These are phyloP conservation scores for Triglochin maritima DNA, from an alignment of 106 monocot species.

Conservation along the genomic window DNA sequence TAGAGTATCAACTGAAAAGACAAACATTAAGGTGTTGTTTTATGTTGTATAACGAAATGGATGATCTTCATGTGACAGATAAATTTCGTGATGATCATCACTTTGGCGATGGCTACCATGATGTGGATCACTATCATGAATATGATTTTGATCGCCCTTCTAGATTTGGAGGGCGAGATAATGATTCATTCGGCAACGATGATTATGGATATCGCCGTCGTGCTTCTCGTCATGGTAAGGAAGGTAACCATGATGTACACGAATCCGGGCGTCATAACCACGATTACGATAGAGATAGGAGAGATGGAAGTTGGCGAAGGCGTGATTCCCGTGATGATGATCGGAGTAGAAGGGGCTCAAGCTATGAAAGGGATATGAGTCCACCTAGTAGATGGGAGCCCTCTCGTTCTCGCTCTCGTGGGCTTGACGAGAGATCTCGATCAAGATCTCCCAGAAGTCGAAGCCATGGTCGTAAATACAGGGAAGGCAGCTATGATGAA, in stretches of 20 bases:
- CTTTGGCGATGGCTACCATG: slow-evolving; percentile 36
- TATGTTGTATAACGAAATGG: slow-evolving; percentile 30
- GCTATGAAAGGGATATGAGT: slow-evolving; percentile 63
- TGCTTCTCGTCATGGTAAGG: slow-evolving; percentile 37
- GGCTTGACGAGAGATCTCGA: slow-evolving; percentile 67
- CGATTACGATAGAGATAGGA: slow-evolving; percentile 78
- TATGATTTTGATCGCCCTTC: slow-evolving; percentile 59
- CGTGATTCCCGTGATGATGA: slow-evolving; percentile 67
- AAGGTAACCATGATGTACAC: slow-evolving; percentile 52
- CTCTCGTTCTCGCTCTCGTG: slow-evolving; percentile 50
- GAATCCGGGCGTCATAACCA: slow-evolving; percentile 49
- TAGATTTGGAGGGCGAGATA: slow-evolving; percentile 45
- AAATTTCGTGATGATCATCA: slow-evolving; percentile 39
- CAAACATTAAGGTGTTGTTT: slow-evolving; percentile 31
- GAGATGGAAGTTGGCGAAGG: slow-evolving; percentile 58
- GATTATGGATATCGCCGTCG: slow-evolving; percentile 43
- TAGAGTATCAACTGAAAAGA: slow-evolving; percentile 31
- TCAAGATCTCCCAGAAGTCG: slow-evolving; percentile 79
- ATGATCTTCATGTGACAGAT: slow-evolving; percentile 42
- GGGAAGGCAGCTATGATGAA: slow-evolving; percentile 83
- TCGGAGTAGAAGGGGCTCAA: slow-evolving; percentile 39
- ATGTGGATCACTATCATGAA: slow-evolving; percentile 48
- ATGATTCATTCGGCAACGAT: slow-evolving; percentile 31
- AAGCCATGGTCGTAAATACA: slow-evolving; percentile 56
- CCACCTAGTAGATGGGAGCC: slow-evolving; percentile 48